Evolutionary conservation across 2,329 filamentous ascomycete genomes (phyloP), one percentile per base, ranked within the genome.

Genomic region (Paraphoma sp.): DNA sequence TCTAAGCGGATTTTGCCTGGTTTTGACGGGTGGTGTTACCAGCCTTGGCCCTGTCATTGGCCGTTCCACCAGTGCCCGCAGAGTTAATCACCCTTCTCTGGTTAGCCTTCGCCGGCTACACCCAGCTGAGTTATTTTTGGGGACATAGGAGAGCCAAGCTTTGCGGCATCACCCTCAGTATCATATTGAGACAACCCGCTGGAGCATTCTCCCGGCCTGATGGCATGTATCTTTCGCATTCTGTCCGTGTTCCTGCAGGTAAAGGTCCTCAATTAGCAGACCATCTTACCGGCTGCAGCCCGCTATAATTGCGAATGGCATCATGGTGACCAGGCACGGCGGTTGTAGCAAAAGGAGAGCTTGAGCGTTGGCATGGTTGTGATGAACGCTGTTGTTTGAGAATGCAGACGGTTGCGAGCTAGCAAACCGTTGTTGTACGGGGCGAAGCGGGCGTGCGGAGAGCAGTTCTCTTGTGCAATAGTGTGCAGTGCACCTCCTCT

Each of bases 41-140:
- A 16, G 18, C 55, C 60, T 64, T 64, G 61, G 63, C 36, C 45
- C 43, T 48, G 53, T 51, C 54, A 53, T 53, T 30, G 9, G 33
- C 33, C 10, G 33, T 10, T 23, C 23, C 3, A 23, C 23, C 23
- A 23, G 23, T 23, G 23, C 23, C 23, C 23, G 23, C 23, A 23
- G 3, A 23, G 23, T 36, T 10, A 36, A 10, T 36, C 33, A 14
- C 3, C 10, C 33, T 36, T 10, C 14, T 36, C 33, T 14, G 6
- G 57, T 57, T 60, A 57, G 58, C 55, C 45, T 33, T 31, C 11
- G 14, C n/a, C 48, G 40, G 45, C 41, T 11, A 53, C 44, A 57
- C 56, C 63, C 53, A 64, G 56, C 55, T 53, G 53, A 59, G 66
- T 63, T 72, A 72, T 70, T 72, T 72, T 70, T 47, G 66, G 66